These are phyloP conservation scores for Schizonepeta tenuifolia DNA, from an alignment of 257 asterid genomes.

Conservation along the genomic window DNA sequence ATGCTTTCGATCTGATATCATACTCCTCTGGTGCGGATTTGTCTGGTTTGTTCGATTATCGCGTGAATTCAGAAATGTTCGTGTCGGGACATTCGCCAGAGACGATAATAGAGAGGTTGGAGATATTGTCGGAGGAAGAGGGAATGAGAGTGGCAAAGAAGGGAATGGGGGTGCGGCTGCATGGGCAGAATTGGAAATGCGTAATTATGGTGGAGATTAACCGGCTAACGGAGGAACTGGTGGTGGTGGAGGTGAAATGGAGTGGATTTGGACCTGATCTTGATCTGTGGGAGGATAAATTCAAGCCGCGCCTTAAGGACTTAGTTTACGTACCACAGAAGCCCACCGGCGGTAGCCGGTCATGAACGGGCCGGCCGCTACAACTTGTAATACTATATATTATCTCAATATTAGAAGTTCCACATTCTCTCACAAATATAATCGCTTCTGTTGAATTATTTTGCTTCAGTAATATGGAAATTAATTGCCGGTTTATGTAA, in stretches of 20 bases:
- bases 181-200: slow-evolving; percentile 53
- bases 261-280: slow-evolving; percentile 31
- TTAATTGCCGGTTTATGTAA: too few relatives aligned
- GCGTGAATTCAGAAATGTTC: slow-evolving; percentile 38
- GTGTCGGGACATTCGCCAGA: slow-evolving; percentile 44
- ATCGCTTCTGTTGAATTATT: too few relatives aligned
- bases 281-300: slow-evolving; percentile 55
- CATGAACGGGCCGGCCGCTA: background rate
- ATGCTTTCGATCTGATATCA: slow-evolving; percentile 57
- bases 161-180: slow-evolving; percentile 43
- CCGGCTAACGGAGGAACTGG: slow-evolving; percentile 68
- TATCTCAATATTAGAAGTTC: too few relatives aligned
- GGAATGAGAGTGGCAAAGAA: slow-evolving; percentile 42
- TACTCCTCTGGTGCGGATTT: slow-evolving; percentile 55
- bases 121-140: slow-evolving; percentile 45
- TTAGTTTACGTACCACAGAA: slow-evolving; percentile 36
- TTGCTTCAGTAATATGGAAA: too few relatives aligned
- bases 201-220: slow-evolving; percentile 46
- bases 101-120: slow-evolving; percentile 43
- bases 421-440: too few relatives aligned
- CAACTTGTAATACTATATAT: slow-evolving; percentile 3
- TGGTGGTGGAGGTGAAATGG: slow-evolving; percentile 59
- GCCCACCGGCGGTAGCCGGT: slow-evolving; percentile 32
- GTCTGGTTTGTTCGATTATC: slow-evolving; percentile 46
- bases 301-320: slow-evolving; percentile 46